Percentiles rank a stretch among this genome's conserved stretches.
Conservation (phyloP, 2,329 filamentous ascomycete species). For the Aspergillus luchuensis region DNA sequence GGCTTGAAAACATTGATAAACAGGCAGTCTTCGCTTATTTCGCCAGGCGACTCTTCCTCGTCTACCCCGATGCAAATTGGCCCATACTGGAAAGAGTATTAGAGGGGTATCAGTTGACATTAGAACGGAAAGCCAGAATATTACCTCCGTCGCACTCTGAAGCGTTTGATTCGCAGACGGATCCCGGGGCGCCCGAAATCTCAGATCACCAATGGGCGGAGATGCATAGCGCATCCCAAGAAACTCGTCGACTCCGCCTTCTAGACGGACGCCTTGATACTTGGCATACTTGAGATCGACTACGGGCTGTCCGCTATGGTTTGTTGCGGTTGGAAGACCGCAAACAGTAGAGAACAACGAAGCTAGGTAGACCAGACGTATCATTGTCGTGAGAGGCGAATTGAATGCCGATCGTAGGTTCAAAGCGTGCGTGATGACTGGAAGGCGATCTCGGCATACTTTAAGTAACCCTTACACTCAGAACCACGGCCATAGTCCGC, state of each 20-base stretch:
- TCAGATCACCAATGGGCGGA: conserved; percentile 61
- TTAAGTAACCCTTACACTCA: too few relatives aligned
- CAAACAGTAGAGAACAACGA: not conserved
- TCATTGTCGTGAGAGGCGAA: not conserved
- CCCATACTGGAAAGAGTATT: conserved; percentile 23
- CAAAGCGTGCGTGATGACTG: not conserved
- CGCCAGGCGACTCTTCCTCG: conserved; percentile 60
- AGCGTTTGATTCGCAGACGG: conserved; percentile 46
- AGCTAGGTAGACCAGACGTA: not conserved
- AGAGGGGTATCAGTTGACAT: not conserved
- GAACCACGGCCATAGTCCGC: too few relatives aligned
- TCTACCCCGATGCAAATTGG: conserved; percentile 66
- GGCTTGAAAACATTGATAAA: conserved; percentile 40
- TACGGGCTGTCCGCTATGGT: conserved; percentile 10
- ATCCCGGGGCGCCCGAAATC: conserved; percentile 66
- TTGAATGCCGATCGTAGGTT: not conserved
- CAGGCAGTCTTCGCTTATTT: conserved; percentile 42
- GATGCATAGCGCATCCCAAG: conserved; percentile 72
- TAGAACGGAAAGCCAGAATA: not conserved
- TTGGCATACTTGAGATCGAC: conserved; percentile 66
- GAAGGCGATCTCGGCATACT: too few relatives aligned
- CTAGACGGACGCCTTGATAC: conserved; percentile 59
- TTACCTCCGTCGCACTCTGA: conserved; percentile 49
- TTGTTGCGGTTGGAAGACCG: not conserved
- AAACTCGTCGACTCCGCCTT: conserved; percentile 66